Conservation (phyloP, 2,329 filamentous ascomycete species). For the Pestalotiopsis sp. region DNA sequence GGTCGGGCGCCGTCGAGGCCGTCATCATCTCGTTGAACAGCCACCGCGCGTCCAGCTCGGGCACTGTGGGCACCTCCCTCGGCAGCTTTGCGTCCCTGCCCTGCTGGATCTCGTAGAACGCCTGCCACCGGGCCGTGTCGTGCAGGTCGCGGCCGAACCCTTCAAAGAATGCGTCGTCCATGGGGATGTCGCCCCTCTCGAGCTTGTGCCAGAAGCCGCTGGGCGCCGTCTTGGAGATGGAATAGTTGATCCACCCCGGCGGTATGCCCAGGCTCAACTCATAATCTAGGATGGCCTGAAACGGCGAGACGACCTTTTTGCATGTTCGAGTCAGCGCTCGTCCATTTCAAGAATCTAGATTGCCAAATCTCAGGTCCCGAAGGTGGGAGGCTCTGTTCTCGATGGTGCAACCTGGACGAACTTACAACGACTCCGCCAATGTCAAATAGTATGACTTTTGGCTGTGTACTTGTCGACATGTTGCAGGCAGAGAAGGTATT, state of each 20-base stretch:
- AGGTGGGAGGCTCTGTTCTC: neutral
- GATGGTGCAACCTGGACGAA: constrained; percentile 30
- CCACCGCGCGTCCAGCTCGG: constrained; percentile 73
- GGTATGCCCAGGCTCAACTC: constrained; percentile 78
- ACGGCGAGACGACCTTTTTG: constrained; percentile 80
- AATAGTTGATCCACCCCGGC: constrained; percentile 87
- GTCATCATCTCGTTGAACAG: constrained; percentile 94
- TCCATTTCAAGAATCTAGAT: neutral
- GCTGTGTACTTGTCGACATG: constrained; percentile 42
- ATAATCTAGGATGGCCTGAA: constrained; percentile 92
- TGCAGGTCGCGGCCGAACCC: constrained; percentile 78
- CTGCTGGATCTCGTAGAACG: constrained; percentile 57
- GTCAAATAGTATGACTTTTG: constrained; percentile 86
- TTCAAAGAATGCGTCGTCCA: constrained; percentile 76
- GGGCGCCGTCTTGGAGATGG: constrained; percentile 78
- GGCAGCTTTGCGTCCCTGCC: constrained; percentile 43
- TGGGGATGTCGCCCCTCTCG: constrained; percentile 79
- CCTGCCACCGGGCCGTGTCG: constrained; percentile 67
- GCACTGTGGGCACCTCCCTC: constrained; percentile 61
- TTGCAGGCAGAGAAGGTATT: neutral
- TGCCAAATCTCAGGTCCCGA: neutral
- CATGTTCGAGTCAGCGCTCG: neutral
- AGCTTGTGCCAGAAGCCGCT: constrained; percentile 86
- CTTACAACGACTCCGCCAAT: constrained; percentile 96
- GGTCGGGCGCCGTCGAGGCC: constrained; percentile 70